phyloP scores from a whole-genome alignment of 2,329 filamentous ascomycete species.

The Colletotrichum kahawae region DNA sequence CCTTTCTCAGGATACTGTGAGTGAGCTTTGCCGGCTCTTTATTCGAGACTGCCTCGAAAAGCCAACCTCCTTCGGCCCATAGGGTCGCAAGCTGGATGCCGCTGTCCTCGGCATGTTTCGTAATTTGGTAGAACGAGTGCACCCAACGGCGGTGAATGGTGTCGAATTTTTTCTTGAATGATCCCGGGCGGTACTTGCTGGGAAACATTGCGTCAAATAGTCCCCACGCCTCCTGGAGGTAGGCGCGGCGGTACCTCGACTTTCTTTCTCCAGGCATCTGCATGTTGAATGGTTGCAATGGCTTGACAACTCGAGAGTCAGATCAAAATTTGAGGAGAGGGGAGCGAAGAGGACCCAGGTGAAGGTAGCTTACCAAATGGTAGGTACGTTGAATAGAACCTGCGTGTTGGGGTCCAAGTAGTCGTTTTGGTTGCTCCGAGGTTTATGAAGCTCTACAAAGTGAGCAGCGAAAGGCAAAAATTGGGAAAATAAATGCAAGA shows the following conservation, averaged over 20 bases:
- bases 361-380: not conserved
- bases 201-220: not conserved
- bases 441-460: not conserved
- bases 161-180: not conserved
- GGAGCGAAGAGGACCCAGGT: not conserved
- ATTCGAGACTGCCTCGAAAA: not conserved
- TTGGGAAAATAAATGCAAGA: not conserved
- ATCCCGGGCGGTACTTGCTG: not conserved
- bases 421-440: not conserved
- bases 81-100: not conserved
- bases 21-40: not conserved
- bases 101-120: not conserved
- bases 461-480: not conserved
- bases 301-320: not conserved
- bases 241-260: not conserved
- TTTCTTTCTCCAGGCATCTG: not conserved
- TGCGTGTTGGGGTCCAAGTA: too few species aligned
- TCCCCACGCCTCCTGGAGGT: not conserved
- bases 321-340: not conserved
- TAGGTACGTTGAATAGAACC: not conserved
- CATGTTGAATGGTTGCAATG: not conserved
- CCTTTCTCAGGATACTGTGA: not conserved
- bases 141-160: not conserved
- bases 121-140: rapidly evolving
- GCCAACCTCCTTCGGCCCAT: not conserved